phyloP scores from a whole-genome alignment of 768 basidiomycete species.

The Dentipellis sp. region DNA sequence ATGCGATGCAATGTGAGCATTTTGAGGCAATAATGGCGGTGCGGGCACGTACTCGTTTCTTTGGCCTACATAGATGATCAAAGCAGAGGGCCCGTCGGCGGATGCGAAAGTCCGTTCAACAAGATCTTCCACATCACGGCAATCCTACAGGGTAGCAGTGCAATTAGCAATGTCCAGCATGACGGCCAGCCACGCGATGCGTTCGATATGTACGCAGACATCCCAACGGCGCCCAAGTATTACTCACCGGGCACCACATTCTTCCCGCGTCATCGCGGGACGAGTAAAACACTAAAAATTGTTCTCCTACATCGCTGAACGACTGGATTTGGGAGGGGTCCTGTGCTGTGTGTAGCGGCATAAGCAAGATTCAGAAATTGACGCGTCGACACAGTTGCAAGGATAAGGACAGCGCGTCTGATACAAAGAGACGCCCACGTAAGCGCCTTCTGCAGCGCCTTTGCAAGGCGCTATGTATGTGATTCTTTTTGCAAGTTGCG shows the following conservation, averaged over 20 bases:
- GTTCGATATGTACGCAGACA: background rate
- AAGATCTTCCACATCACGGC: constrained; percentile 47
- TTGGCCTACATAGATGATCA: constrained; percentile 65
- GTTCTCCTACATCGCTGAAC: constrained; percentile 33
- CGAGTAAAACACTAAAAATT: constrained; percentile 62
- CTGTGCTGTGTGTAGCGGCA: constrained; percentile 11
- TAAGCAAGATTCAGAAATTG: background rate
- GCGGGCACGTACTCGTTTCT: constrained; percentile 40
- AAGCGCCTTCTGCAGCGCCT: background rate
- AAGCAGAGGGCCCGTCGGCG: constrained; percentile 36
- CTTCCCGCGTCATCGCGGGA: constrained; percentile 48
- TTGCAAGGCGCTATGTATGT: background rate
- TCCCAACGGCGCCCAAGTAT: background rate
- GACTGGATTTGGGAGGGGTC: constrained; percentile 30
- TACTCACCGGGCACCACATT: constrained; percentile 65
- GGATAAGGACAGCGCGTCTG: background rate
- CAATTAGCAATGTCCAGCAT: background rate
- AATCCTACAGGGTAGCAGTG: constrained; percentile 38
- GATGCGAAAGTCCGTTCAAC: constrained; percentile 42
- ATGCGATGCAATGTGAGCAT: background rate
- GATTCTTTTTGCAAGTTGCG: background rate
- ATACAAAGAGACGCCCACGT: background rate
- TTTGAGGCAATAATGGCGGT: background rate
- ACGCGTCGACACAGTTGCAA: background rate
- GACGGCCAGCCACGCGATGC: background rate